Conservation (phyloP, 2,329 filamentous ascomycete genomes). For the Shiraia bambusicola region DNA sequence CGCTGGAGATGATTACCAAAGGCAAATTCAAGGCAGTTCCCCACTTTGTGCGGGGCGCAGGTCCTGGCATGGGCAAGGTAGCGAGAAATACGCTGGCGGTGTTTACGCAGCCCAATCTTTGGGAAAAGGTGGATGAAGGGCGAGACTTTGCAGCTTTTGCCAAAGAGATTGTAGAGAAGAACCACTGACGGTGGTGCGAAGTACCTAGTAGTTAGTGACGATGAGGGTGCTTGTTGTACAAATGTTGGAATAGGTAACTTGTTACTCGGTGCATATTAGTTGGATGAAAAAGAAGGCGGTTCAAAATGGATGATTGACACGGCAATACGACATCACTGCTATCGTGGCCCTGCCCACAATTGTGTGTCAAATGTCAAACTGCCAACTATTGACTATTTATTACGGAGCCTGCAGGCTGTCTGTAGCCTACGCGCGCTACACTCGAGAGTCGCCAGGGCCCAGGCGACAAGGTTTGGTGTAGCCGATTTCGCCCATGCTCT, state of each 20-base stretch:
- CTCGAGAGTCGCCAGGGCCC: conserved; percentile 2
- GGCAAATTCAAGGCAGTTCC: conserved; percentile 92
- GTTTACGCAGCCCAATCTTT: conserved; percentile 94
- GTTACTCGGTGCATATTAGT: too few relatives aligned
- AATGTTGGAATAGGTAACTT: background rate
- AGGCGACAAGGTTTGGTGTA: conserved; percentile 10
- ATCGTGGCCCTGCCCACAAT: too few relatives aligned
- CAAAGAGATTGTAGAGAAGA: conserved; percentile 51
- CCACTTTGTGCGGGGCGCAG: conserved; percentile 85
- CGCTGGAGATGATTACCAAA: conserved; percentile 85
- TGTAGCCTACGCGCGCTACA: conserved; percentile 4
- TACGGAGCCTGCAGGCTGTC: too few relatives aligned
- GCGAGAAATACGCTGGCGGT: conserved; percentile 83
- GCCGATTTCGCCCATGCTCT: conserved; percentile 1
- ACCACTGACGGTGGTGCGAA: conserved; percentile 37
- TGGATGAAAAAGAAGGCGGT: background rate
- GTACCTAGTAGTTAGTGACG: too few relatives aligned
- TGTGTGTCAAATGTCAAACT: too few relatives aligned
- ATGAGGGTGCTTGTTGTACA: too few relatives aligned
- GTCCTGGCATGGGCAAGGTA: conserved; percentile 53
- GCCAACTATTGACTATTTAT: too few relatives aligned
- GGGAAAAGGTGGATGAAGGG: conserved; percentile 71
- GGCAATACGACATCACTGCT: conserved; percentile 11
- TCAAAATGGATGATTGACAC: conserved; percentile 1
- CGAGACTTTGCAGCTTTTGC: conserved; percentile 78